A percentile compares a stretch with the other conserved stretches of the same genome.
Conservation (phyloP, 2,329 filamentous ascomycete species). For the Exophiala sp. region DNA sequence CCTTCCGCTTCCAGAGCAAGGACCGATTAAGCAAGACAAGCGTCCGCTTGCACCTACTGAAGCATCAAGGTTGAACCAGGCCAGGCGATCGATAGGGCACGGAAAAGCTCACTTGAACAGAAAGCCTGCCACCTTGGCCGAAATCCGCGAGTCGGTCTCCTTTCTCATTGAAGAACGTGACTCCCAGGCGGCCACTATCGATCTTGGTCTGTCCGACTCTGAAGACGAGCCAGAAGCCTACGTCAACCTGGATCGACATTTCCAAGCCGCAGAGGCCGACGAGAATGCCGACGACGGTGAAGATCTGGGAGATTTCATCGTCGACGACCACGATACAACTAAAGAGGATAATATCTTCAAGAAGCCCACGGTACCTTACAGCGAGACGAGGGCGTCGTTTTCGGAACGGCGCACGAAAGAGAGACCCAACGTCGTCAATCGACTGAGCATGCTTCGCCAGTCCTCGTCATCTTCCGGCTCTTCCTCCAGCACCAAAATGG, state of each 20-base stretch:
- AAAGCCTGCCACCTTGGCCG: conserved; percentile 68
- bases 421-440: conserved; percentile 40
- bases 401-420: conserved; percentile 33
- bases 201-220: conserved; percentile 49
- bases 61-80: conserved; percentile 51
- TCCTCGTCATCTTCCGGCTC: conserved; percentile 38
- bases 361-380: conserved; percentile 26
- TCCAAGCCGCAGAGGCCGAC: conserved; percentile 50
- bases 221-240: conserved; percentile 36
- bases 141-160: conserved; percentile 77
- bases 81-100: conserved; percentile 57
- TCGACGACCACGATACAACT: conserved; percentile 31
- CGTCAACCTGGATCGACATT: conserved; percentile 41
- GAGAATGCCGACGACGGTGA: conserved; percentile 47
- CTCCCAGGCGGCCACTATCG: conserved; percentile 32
- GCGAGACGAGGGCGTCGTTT: conserved; percentile 28
- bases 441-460: conserved; percentile 41
- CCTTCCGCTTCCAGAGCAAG: conserved; percentile 28
- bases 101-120: conserved; percentile 61
- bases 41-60: conserved; percentile 33
- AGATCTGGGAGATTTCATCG: conserved; percentile 28
- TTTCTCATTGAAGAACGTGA: conserved; percentile 66
- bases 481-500: conserved; percentile 22
- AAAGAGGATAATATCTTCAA: conserved; percentile 27
- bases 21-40: neutral